Conservation (phyloP, 306 rosid genomes). For the Trichosanthes truncata region DNA sequence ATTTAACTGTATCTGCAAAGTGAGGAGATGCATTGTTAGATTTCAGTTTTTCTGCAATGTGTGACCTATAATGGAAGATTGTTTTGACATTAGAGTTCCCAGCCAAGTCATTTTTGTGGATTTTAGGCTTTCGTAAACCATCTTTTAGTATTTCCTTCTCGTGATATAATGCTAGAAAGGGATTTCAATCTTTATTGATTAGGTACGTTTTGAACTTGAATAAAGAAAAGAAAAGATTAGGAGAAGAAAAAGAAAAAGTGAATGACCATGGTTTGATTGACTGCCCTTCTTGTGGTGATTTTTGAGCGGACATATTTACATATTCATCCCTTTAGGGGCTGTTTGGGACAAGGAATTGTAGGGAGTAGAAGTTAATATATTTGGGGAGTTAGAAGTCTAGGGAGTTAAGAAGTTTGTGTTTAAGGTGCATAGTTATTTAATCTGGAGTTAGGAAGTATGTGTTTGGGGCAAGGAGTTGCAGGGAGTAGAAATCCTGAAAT, state of each 20-base stretch:
- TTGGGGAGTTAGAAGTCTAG: too few species aligned
- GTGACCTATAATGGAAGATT: too few species aligned
- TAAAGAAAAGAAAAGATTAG: neutral
- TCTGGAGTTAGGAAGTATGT: too few species aligned
- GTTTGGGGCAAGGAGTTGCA: too few species aligned
- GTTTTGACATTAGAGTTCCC: too few species aligned
- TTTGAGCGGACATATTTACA: neutral
- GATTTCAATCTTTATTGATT: neutral
- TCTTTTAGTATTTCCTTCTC: neutral
- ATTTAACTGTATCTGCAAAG: neutral
- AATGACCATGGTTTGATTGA: neutral
- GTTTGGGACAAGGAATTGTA: too few species aligned
- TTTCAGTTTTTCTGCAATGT: neutral
- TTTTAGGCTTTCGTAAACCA: neutral
- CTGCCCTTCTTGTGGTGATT: neutral
- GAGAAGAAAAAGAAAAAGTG: neutral
- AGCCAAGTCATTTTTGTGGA: neutral
- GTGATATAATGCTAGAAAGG: neutral
- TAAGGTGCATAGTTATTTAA: too few species aligned
- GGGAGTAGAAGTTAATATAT: too few species aligned
- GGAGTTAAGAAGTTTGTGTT: too few species aligned
- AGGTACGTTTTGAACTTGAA: neutral
- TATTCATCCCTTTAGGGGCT: neutral
- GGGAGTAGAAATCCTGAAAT: too few species aligned
- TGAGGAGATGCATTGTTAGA: neutral